Evolutionary conservation across 805 yeast genomes (phyloP), one percentile per base, ranked within the genome.

Genomic region (Candida xyloterini): DNA sequence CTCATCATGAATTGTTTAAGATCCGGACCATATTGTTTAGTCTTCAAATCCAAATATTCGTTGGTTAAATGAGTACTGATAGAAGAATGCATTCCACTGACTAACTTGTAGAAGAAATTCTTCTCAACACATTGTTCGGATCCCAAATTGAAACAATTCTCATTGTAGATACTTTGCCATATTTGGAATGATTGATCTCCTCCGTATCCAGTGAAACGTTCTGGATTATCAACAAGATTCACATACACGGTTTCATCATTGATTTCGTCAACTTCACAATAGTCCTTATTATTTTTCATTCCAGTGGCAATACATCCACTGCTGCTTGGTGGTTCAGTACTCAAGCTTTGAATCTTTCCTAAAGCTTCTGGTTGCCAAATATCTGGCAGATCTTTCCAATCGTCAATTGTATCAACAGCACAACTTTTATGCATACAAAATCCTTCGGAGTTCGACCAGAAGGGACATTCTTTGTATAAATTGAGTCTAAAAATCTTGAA

Each of bases 61-160:
- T 84, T 85, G 13, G 95, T 78, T 45, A 93, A 70, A 64, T 93
- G 99, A 1, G 95, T 89, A 6, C 95, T 91, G 46, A 93, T 88
- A 2, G 96, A 86, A 2, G 96, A 88, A 59, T 93, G 99, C 83
- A 93, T 76, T 1, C 99, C 99, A 20, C 93, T 82, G 15, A 93
- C 73, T 38, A 93, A 65, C 50, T 93, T 76, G 65, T 84, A 93
- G 54, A 93, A 93, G 27, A 90, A 79, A 47, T 87, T 80, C 65
- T 91, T 91, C 54, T 95, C 98, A 30, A 82, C 65, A 59, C 96
- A 90, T 47, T 74, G 76, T 14, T 73, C 78, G 28, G 51, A 43
- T 5, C 62, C 65, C 22, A 52, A 28, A 34, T 50, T 53, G 65
- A 90, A 90, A 60, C 96, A 89, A 67, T 90, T 90, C 53, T 93